Evolutionary conservation across 441 rosid genomes (phyloP).

Genomic region (Monsonia emarginata): DNA sequence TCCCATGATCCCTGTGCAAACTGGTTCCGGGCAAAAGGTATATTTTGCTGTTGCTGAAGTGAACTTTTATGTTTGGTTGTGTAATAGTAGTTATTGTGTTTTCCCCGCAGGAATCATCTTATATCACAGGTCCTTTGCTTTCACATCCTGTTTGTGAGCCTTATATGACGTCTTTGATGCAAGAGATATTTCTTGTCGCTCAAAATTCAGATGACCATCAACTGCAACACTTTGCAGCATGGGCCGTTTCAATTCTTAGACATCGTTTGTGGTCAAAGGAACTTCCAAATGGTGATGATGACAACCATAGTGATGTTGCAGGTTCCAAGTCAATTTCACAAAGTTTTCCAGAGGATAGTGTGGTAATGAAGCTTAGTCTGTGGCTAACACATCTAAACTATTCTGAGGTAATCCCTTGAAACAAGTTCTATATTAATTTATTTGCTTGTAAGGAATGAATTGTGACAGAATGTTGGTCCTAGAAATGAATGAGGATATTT

Average conservation of each 20-base stretch:
- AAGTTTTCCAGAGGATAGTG: conserved; percentile 50
- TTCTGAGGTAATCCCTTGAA: conserved; percentile 31
- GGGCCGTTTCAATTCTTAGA: conserved; percentile 78
- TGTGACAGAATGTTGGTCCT: not conserved
- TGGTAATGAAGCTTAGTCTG: conserved; percentile 55
- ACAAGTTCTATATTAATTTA: not conserved
- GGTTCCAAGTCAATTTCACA: conserved; percentile 37
- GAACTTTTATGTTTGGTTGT: conserved; percentile 13
- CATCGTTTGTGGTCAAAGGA: conserved; percentile 52
- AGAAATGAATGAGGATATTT: not conserved
- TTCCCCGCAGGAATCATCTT: conserved; percentile 52
- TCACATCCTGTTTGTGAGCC: conserved; percentile 48
- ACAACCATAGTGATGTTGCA: conserved; percentile 24
- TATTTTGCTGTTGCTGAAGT: conserved; percentile 4
- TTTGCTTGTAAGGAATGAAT: not conserved
- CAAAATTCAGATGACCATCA: conserved; percentile 63
- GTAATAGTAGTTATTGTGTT: conserved; percentile 18
- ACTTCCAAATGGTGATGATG: conserved; percentile 23
- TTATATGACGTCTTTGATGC: conserved; percentile 48
- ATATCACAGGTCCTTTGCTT: conserved; percentile 48
- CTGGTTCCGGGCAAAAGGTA: conserved; percentile 44
- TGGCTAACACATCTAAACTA: conserved; percentile 48
- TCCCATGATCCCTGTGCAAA: conserved; percentile 29
- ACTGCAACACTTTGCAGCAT: conserved; percentile 69
- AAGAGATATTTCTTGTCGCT: conserved; percentile 75